Percentiles rank a stretch among this genome's conserved stretches.
These are phyloP conservation scores for Fusarium chaquense DNA, from an alignment of 2,329 filamentous ascomycete species.

Conservation along the genomic window DNA sequence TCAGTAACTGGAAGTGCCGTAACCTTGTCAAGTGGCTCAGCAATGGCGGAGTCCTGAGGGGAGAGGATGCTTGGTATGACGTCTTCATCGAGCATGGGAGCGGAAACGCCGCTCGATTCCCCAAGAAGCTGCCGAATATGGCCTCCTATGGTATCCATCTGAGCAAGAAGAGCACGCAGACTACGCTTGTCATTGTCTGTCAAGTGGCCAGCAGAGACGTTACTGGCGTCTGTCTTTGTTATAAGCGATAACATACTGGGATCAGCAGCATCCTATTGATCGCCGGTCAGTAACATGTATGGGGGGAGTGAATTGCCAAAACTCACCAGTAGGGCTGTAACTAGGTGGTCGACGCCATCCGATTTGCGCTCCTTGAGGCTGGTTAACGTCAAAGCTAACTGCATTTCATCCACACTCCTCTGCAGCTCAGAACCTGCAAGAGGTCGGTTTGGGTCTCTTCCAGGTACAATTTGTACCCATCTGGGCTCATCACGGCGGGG, in stretches of 20 bases:
- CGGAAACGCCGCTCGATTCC: conserved; percentile 43
- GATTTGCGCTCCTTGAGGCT: conserved; percentile 65
- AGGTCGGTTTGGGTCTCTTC: conserved; percentile 36
- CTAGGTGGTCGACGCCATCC: conserved; percentile 65
- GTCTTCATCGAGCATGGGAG: conserved; percentile 39
- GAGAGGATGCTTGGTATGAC: conserved; percentile 45
- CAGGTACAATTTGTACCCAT: conserved; percentile 48
- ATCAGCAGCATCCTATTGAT: conserved; percentile 58
- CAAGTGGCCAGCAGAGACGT: conserved; percentile 57
- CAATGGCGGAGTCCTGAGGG: conserved; percentile 48
- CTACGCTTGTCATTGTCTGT: conserved; percentile 57
- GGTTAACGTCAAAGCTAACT: conserved; percentile 73
- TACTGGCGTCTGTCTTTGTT: conserved; percentile 60
- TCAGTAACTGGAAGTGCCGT: conserved; percentile 52
- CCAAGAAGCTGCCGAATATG: conserved; percentile 58
- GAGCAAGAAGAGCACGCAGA: conserved; percentile 62
- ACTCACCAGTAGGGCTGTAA: conserved; percentile 73
- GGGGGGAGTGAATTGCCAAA: not conserved
- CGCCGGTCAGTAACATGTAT: conserved; percentile 25
- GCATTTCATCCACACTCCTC: conserved; percentile 70
- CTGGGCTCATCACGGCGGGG: conserved; percentile 49
- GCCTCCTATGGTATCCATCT: conserved; percentile 60
- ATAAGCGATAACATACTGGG: conserved; percentile 61
- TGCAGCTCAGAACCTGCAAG: conserved; percentile 54
- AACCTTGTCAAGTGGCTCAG: conserved; percentile 50